Base-by-base conservation (phyloP, 2,329 filamentous ascomycete genomes). In the Alternaria consortialis region DNA sequence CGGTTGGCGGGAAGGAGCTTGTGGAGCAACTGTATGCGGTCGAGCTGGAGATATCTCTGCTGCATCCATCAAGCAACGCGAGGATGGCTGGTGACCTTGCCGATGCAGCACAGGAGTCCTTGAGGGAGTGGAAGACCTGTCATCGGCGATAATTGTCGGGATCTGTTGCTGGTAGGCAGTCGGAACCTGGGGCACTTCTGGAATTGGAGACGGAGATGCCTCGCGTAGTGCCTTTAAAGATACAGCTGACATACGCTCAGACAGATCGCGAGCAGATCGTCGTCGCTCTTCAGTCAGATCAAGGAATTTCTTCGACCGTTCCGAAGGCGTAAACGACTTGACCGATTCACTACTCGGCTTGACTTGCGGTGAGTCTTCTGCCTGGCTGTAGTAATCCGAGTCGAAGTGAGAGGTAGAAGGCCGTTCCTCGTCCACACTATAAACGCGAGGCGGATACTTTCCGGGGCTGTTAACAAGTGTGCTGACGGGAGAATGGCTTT, bases 361-460 rank as follows among this genome's bases (percentile, higher is more conserved):
- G 15, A 63, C 62, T 29, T 67, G 70, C 37, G 75, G 76, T 25
- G 75, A 77, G 12, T 42, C 39, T 7, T 60, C 68, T 42, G 75
- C 72, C 56, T 77, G 76, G 48, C 75, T 78, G 60, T 76, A 79
- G 54, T 79, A 79, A 46, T 79, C 76, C 17, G 76, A 79, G 50
- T 77, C 74, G 39, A 74, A 73, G 46, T 77, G 70, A 36, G 70
- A 74, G 9, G 75, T 78, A n/a, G 75, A 76, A n/a, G 75, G 74
- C 7, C 74, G 67, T 5, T 73, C 72, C 42, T 77, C 76, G 37
- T 78, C 74, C 27, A 77, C 74, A 55, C 74, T 77, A 40, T 71
- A 70, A 36, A 76, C 62, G 17, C 69, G 69, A n/a, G 63, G 55
- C 9, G 72, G 72, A 42, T 64, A 69, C 2, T 63, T 58, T 31